Evolutionary conservation across 306 rosid species (phyloP), one percentile per base, ranked within the genome.

Genomic region (Sesbania bispinosa): DNA sequence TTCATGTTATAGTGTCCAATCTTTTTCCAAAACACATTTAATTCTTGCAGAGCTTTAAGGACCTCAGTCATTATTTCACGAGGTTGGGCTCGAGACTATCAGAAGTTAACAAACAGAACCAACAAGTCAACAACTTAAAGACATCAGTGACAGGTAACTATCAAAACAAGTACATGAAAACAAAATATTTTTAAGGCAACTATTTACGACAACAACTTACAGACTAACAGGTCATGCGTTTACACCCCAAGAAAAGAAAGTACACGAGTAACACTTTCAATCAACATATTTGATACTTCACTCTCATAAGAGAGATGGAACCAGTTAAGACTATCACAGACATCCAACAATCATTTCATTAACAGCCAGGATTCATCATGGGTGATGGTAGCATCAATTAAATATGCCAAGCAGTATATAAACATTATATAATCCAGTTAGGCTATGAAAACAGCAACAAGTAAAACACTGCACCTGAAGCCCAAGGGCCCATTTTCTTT

Each of bases 401-500:
- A 32, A 67, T 16, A 62, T 38, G 57, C 38, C 69, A 70, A 26
- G 33, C 51, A 63, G 35, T n/a, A 74, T 38, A 67, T 27, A 5
- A 5, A 35, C 18, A 51, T 50, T 18, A 11, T 15, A 0, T 21
- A 67, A 65, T 71, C 32, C 61, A 26, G 55, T 30, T 54, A 30
- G 35, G 7, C 7, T 30, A 26, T 30, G 35, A 75, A 16, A 79
- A 63, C 47, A 67, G 55, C 27, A 68, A 26, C 36, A 64, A 54
- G 50, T 29, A 67, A 83, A 88, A 76, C 24, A 45, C 38, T n/a
- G 77, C 67, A 88, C 98, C 97, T 93, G 97, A 81, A 93, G 96
- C 61, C 98, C 97, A 72, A 93, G 98, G 76, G 98, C 96, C 98
- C 98, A 90, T 77, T 88, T 93, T 62, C 94, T 86, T 81, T 93